phyloP scores from a whole-genome alignment of 2,329 filamentous ascomycete species.

The Pyricularia pennisetigena region DNA sequence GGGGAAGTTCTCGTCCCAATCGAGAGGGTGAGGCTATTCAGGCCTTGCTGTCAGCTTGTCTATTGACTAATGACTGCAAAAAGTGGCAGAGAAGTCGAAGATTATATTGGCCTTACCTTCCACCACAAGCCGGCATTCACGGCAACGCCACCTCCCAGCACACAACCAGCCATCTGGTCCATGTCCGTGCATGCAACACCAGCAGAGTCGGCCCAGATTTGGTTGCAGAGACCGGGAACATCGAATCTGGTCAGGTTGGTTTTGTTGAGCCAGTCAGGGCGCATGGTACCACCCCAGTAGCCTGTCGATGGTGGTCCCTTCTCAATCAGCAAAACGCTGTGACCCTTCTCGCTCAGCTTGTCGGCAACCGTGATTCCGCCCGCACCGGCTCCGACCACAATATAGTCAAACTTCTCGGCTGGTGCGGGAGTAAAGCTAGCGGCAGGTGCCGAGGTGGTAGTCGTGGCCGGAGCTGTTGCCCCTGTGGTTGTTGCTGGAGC shows the following conservation, averaged over 20 bases:
- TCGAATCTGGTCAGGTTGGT: slow-evolving; percentile 54
- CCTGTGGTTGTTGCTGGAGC: background rate
- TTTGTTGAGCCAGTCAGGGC: slow-evolving; percentile 45
- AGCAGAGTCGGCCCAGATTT: slow-evolving; percentile 51
- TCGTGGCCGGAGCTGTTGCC: slow-evolving; percentile 13
- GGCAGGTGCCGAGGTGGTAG: background rate
- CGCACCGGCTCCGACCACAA: slow-evolving; percentile 49
- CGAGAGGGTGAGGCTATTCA: slow-evolving; percentile 36
- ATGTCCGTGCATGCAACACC: slow-evolving; percentile 55
- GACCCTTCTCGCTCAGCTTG: slow-evolving; percentile 48
- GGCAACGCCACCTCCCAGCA: slow-evolving; percentile 49
- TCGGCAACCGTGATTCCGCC: slow-evolving; percentile 50
- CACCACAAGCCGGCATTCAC: slow-evolving; percentile 58
- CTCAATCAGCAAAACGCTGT: slow-evolving; percentile 48
- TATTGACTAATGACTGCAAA: slow-evolving; percentile 15
- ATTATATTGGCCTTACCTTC: slow-evolving; percentile 22
- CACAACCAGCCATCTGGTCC: slow-evolving; percentile 57
- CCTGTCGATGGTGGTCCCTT: slow-evolving; percentile 46
- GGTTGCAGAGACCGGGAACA: slow-evolving; percentile 55
- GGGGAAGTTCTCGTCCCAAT: slow-evolving; percentile 68
- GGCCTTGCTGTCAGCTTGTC: slow-evolving; percentile 3
- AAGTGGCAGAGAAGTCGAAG: background rate
- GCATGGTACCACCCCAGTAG: slow-evolving; percentile 47
- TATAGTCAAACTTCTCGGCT: slow-evolving; percentile 44
- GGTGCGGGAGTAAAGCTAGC: slow-evolving; percentile 4